These are phyloP conservation scores for Aspergillus terreus DNA, from an alignment of 2,329 filamentous ascomycete species.

Conservation along the genomic window DNA sequence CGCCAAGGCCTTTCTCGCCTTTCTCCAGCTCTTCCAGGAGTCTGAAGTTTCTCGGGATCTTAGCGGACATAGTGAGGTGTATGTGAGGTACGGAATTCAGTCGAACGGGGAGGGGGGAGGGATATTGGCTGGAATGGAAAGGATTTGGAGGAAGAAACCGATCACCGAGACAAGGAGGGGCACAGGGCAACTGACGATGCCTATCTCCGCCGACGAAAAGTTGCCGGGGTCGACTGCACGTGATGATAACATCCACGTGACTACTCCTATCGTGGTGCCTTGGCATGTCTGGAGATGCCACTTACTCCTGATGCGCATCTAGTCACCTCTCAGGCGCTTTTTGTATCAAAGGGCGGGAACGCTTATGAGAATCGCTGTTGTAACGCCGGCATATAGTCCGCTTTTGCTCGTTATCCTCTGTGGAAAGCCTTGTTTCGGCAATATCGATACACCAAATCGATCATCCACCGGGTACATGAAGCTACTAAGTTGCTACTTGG, in stretches of 20 bases:
- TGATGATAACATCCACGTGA: conserved; percentile 20
- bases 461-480: conserved; percentile 9
- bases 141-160: conserved; percentile 1
- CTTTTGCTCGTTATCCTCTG: neutral
- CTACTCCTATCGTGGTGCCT: conserved; percentile 14
- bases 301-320: conserved; percentile 9
- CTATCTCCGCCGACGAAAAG: conserved; percentile 4
- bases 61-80: conserved; percentile 54
- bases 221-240: conserved; percentile 5
- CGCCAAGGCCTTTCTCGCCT: conserved; percentile 94
- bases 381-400: neutral
- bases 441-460: neutral
- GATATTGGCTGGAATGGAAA: conserved; percentile 9
- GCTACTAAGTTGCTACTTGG: conserved; percentile 13
- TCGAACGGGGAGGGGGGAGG: neutral
- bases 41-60: conserved; percentile 93
- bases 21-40: conserved; percentile 97
- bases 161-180: conserved; percentile 12
- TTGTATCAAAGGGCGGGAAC: neutral
- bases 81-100: neutral
- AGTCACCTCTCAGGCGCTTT: neutral
- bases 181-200: conserved; percentile 15
- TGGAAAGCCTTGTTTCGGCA: neutral
- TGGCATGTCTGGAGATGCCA: conserved; percentile 20
- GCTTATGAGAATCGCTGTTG: neutral